Percentiles rank a stretch among this genome's conserved stretches.
phyloP scores from a whole-genome alignment of 108 stramenopile species.

The Skeletonema costatum region DNA sequence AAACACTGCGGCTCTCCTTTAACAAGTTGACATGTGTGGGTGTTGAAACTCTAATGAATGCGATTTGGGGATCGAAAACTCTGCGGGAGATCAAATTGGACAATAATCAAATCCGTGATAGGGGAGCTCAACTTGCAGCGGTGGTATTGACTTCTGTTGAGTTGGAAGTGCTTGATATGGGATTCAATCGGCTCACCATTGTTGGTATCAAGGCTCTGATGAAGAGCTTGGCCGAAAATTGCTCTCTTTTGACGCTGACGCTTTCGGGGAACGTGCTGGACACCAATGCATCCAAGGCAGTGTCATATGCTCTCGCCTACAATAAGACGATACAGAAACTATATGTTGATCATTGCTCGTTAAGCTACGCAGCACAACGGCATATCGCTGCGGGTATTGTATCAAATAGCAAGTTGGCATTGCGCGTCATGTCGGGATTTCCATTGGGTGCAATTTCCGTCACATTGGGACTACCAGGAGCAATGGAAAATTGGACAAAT shows the following conservation, averaged over 20 bases:
- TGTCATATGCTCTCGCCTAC: slow-evolving; percentile 82
- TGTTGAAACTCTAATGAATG: slow-evolving; percentile 86
- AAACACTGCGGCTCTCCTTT: slow-evolving; percentile 64
- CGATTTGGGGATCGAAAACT: slow-evolving; percentile 81
- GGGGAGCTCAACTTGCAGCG: slow-evolving; percentile 83
- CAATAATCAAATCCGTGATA: slow-evolving; percentile 81
- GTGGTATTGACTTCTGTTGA: slow-evolving; percentile 77
- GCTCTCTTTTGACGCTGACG: slow-evolving; percentile 49
- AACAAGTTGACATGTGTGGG: slow-evolving; percentile 76
- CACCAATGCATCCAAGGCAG: slow-evolving; percentile 81
- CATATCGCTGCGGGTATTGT: slow-evolving; percentile 87
- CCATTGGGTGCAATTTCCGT: slow-evolving; percentile 75
- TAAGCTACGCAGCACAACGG: slow-evolving; percentile 82
- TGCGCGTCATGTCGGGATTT: slow-evolving; percentile 75
- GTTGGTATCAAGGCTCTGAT: slow-evolving; percentile 83
- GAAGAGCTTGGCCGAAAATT: slow-evolving; percentile 82
- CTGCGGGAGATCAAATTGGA: slow-evolving; percentile 73
- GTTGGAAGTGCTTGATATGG: slow-evolving; percentile 71
- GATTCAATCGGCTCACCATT: slow-evolving; percentile 81
- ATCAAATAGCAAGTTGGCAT: slow-evolving; percentile 64
- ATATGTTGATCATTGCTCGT: slow-evolving; percentile 72
- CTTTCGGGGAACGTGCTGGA: slow-evolving; percentile 78
- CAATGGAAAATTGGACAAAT: slow-evolving; percentile 81
- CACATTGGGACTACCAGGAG: slow-evolving; percentile 73
- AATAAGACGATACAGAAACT: slow-evolving; percentile 68